Base-by-base conservation (phyloP, 345 rosid genomes). In the Microcos paniculata region DNA sequence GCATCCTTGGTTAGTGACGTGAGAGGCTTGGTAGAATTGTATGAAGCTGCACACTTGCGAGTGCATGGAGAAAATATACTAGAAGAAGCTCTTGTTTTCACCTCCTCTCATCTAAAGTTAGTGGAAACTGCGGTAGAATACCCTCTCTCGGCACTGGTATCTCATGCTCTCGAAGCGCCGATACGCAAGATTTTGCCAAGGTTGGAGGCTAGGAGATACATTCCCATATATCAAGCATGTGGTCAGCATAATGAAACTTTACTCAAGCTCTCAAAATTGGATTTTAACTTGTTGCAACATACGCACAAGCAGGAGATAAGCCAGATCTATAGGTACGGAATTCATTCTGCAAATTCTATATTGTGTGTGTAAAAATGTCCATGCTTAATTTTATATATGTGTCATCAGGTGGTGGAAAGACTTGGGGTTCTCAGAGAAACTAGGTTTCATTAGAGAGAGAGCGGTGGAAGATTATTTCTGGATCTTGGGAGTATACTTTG, bases 361-460 rank as follows among this genome's bases (percentile, higher is more conserved):
- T 21, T 3, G 8, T 2, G 8, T 2, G 18, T 5, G 8, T 3
- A 57, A 7, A 16, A n/a, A 4, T 19, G n/a, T 42, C 14, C 6
- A 21, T 7, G 4, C 7, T 21, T 2, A 21, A 35, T 2, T 35
- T 35, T 2, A 15, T 3, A 4, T 46, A 9, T 14, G 30, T 49
- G 1, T 6, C 6, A 35, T 35, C 55, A 80, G 84, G 71, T 82
- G 82, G 81, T 82, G 80, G 81, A 75, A 58, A 75, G 62, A 59
- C 8, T 56, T 82, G 30, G 79, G 78, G 42, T 55, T 75, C 26
- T 18, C 63, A 3, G 78, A 21, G 0, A 82, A 78, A 51, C 73
- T 82, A 15, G 77, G 79, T 4, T 77, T 72, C 74, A 79, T 81
- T 31, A 61, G 81, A 70, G 80, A 81, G 42, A 74, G 81, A 21